Evolutionary conservation across 75 land plant genomes (phyloP).

Genomic region (Gnetum montanum): DNA sequence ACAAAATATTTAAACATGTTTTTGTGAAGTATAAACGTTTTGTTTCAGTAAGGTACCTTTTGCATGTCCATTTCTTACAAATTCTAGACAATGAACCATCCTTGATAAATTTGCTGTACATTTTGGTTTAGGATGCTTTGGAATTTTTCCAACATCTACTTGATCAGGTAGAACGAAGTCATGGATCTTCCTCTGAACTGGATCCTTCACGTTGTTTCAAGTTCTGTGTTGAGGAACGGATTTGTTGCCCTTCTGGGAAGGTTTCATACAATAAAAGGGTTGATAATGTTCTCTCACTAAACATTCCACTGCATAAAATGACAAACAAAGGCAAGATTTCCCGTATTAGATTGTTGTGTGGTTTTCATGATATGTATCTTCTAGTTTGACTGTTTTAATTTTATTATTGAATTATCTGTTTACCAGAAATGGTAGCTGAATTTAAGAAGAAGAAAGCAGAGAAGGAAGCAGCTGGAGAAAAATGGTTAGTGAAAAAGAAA

Average conservation of each 20-base stretch:
- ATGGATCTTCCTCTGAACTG: slow-evolving; percentile 37
- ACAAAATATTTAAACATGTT: too few relatives aligned
- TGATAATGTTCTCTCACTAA: slow-evolving; percentile 71
- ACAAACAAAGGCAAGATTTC: slow-evolving; percentile 66
- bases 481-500: slow-evolving; percentile 44
- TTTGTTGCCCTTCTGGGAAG: slow-evolving; percentile 80
- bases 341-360: not conserved
- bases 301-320: slow-evolving; percentile 62
- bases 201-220: slow-evolving; percentile 92
- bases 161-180: slow-evolving; percentile 81
- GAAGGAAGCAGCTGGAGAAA: slow-evolving; percentile 51
- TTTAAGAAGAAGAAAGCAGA: slow-evolving; percentile 59
- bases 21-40: too few relatives aligned
- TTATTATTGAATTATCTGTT: too few relatives aligned
- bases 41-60: too few relatives aligned
- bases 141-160: slow-evolving; percentile 93
- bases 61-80: too few relatives aligned
- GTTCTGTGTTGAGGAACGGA: slow-evolving; percentile 81
- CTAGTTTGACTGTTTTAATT: too few relatives aligned
- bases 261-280: slow-evolving; percentile 84
- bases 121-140: slow-evolving; percentile 76
- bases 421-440: slow-evolving; percentile 65
- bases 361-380: slow-evolving; percentile 1
- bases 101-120: not conserved
- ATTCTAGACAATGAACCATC: too few relatives aligned